Base-by-base conservation (phyloP, 2,329 filamentous ascomycete species). In the Anthostomella pinea region DNA sequence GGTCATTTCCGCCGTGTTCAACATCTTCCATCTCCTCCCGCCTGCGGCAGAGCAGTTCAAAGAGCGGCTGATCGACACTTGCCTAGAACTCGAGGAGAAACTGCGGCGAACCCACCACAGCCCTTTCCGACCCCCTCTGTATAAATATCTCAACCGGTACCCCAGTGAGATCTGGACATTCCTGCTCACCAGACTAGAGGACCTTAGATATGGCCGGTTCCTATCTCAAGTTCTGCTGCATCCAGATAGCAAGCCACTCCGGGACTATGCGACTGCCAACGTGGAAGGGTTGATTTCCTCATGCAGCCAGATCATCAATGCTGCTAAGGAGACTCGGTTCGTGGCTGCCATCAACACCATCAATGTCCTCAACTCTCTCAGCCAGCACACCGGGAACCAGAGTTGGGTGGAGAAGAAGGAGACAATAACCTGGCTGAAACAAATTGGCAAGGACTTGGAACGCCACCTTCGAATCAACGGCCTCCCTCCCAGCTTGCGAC, bases 11-110 rank as follows among this genome's bases (percentile, higher is more conserved):
- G 87, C 91, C 0, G 94, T 97, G 35, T 85, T 98, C 60, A 93
- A 95, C 57, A 91, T 98, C 38, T 98, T 98, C 62, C 90, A 97
- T 59, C 75, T 98, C n/a, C 73, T 99, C 4, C 93, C 94, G 0
- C 77, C 87, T 0, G 88, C 88, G 8, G 94, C 94, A 2, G 87
- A 90, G 42, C 81, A 83, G 11, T 98, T 98, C 60, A 89, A 97
- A 63, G 87, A 90, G 43, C 80, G 86, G 19, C 76, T 98, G 27
- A 87, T 97, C 31, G 85, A 95, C 49, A 87, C 85, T 33, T 87
- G 95, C n/a, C 71, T 98, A 38, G 85, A 89, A 26, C 72, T 99
- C 0, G 93, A 99, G 61, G 79, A 84, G 35, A 85, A 84, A 47
- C 70, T 98, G 24, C 79, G 93, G 20, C 73, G 93, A 42, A 98